A percentile compares a stretch with the other conserved stretches of the same genome.
phyloP scores from a whole-genome alignment of 345 rosid genomes.

The Angophora floribunda region DNA sequence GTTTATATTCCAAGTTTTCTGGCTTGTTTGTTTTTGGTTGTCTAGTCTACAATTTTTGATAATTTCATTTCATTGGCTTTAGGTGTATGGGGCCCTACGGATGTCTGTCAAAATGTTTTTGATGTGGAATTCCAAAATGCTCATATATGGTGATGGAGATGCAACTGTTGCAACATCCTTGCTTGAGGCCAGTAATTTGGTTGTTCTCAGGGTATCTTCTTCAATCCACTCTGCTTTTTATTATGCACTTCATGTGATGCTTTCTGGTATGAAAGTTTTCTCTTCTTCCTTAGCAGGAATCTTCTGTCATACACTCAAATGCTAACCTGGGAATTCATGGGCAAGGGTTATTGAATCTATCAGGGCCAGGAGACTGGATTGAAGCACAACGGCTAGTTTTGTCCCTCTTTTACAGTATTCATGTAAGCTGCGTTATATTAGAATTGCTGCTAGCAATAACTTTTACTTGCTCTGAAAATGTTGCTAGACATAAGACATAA shows the following conservation, averaged over 20 bases:
- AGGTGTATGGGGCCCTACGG: slow-evolving; percentile 97
- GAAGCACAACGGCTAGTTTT: slow-evolving; percentile 96
- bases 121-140: slow-evolving; percentile 94
- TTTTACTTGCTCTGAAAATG: not conserved
- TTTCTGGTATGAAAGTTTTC: not conserved
- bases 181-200: slow-evolving; percentile 86
- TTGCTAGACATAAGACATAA: not conserved
- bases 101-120: slow-evolving; percentile 95
- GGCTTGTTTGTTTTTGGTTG: not conserved
- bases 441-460: not conserved
- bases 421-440: slow-evolving; percentile 39
- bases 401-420: slow-evolving; percentile 81
- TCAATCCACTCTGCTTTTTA: not conserved
- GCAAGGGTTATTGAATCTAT: slow-evolving; percentile 88
- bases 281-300: slow-evolving; percentile 37
- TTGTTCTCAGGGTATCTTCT: slow-evolving; percentile 75
- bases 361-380: slow-evolving; percentile 84
- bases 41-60: not conserved
- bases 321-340: slow-evolving; percentile 98
- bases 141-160: slow-evolving; percentile 86
- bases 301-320: slow-evolving; percentile 88
- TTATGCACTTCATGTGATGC: not conserved
- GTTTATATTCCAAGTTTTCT: not conserved
- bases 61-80: not conserved
- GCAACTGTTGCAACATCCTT: slow-evolving; percentile 69